These are phyloP conservation scores for Globisporangium cystogenes DNA, from an alignment of 352 stramenopile species.

Conservation along the genomic window DNA sequence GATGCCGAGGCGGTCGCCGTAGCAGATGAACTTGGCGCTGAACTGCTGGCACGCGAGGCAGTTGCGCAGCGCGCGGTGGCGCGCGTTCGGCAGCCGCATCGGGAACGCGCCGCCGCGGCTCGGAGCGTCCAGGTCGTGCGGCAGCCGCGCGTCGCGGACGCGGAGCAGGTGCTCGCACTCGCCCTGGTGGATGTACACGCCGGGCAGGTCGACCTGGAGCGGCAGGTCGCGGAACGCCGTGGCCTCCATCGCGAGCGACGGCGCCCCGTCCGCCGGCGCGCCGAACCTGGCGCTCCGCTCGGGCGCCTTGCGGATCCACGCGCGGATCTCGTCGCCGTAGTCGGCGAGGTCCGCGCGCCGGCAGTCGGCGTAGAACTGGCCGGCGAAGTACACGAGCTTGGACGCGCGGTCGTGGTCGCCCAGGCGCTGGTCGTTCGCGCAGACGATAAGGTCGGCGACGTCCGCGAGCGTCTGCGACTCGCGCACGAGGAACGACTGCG, in stretches of 20 bases:
- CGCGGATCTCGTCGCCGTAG: conserved; percentile 47
- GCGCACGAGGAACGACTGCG: conserved; percentile 69
- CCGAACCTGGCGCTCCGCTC: conserved; percentile 24
- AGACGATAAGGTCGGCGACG: conserved; percentile 58
- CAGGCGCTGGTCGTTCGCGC: conserved; percentile 58
- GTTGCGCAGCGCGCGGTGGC: conserved; percentile 45
- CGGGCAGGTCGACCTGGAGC: conserved; percentile 47
- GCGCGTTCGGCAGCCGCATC: conserved; percentile 50
- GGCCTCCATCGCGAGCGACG: conserved; percentile 23
- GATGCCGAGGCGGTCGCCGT: conserved; percentile 55
- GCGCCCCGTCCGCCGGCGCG: conserved; percentile 5
- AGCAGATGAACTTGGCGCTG: conserved; percentile 75
- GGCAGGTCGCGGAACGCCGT: conserved; percentile 46
- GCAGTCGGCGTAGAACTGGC: conserved; percentile 54
- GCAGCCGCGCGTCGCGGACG: conserved; percentile 57
- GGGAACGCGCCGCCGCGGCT: conserved; percentile 33
- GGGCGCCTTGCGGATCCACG: conserved; percentile 44
- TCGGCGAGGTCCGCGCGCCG: conserved; percentile 31
- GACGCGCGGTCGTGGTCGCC: conserved; percentile 25
- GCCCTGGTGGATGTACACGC: conserved; percentile 70
- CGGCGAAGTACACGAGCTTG: conserved; percentile 61
- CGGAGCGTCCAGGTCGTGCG: conserved; percentile 37
- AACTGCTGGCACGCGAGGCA: conserved; percentile 74
- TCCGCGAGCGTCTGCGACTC: conserved; percentile 46
- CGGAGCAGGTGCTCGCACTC: conserved; percentile 72